Evolutionary conservation across 169 alveolate species (phyloP), one percentile per base, ranked within the genome.

Genomic region (Besnoitia besnoiti): DNA sequence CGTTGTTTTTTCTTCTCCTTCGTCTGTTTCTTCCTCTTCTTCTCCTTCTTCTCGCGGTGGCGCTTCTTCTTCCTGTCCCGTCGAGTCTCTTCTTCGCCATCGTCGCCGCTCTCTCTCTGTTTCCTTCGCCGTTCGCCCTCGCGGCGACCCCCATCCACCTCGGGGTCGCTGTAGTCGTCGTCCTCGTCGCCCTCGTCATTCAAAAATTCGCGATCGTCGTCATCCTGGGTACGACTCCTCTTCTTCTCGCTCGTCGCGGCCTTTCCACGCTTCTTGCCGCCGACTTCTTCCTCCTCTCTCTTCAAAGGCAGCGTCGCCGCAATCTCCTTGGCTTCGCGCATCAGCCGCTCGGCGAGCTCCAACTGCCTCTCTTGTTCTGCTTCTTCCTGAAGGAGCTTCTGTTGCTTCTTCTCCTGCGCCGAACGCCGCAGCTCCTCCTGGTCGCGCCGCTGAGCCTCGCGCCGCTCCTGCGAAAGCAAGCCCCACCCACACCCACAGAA

Each of bases 341-440:
- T 37, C 87, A 77, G 87, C 33, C 55, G 49, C 87, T 77, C 59
- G 39, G 87, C 49, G 21, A 37, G 0, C 59, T 77, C 87, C 55
- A 42, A 35, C 59, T 77, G 87, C 30, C 87, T 37, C 87, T 77
- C 44, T 42, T 44, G 87, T 30, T 77, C 87, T 44, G 55, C 87
- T 39, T 77, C 87, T 77, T 77, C 61, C 40, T 77, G 87, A 24
- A 40, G 59, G 14, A 40, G 37, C 40, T 77, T 19, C 59, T 77
- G 87, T 5, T 35, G 87, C 59, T 77, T 77, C 87, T 44, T 77
- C 87, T 77, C 87, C 59, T 40, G 87, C 33, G 59, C 59, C 0
- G 87, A 77, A 42, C 87, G 87, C 37, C 87, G 55, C 30, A 37
- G 55, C 59, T 77, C 87, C 59, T 77, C 87, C 59, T 77, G 87